Conservation (phyloP, 163 green algal species). For the Trebouxiophyceae sp. region DNA sequence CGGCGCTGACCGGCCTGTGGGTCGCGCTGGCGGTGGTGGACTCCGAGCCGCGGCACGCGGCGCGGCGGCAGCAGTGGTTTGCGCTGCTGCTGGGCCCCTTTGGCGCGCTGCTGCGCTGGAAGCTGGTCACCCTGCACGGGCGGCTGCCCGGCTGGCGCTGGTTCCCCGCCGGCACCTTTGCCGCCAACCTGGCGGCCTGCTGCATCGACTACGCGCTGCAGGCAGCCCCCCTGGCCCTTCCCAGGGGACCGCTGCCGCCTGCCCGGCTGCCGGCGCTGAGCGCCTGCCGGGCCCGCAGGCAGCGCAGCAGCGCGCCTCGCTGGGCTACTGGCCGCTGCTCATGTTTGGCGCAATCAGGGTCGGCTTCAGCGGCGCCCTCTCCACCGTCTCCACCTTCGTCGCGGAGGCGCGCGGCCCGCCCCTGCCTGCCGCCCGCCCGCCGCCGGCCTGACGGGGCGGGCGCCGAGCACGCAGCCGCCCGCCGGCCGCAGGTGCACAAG, state of each 20-base stretch:
- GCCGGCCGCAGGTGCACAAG: slow-evolving; percentile 1
- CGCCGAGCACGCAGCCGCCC: not conserved
- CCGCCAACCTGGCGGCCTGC: slow-evolving; percentile 55
- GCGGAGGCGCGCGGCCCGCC: slow-evolving; percentile 27
- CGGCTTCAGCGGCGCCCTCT: slow-evolving; percentile 39
- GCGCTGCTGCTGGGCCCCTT: slow-evolving; percentile 25
- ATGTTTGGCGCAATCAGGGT: slow-evolving; percentile 9
- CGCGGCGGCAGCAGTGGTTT: slow-evolving; percentile 16
- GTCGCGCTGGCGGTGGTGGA: slow-evolving; percentile 18
- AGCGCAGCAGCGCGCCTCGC: not conserved
- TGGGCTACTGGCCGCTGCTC: slow-evolving; percentile 18
- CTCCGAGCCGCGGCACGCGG: not conserved
- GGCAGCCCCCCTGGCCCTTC: no score
- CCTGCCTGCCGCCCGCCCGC: not conserved
- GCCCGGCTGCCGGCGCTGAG: no score
- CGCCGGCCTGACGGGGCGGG: not conserved
- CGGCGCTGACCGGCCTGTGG: slow-evolving; percentile 12
- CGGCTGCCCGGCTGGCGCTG: slow-evolving; percentile 31
- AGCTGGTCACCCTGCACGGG: slow-evolving; percentile 51
- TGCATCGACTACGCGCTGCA: slow-evolving; percentile 34
- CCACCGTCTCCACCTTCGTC: slow-evolving; percentile 50
- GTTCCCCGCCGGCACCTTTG: slow-evolving; percentile 58
- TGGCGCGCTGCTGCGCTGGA: slow-evolving; percentile 44
- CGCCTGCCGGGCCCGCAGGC: not conserved
- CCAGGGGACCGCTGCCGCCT: no score